These are phyloP conservation scores for Nectriaceae sp. DNA, from an alignment of 2,329 filamentous ascomycete genomes.

Conservation along the genomic window DNA sequence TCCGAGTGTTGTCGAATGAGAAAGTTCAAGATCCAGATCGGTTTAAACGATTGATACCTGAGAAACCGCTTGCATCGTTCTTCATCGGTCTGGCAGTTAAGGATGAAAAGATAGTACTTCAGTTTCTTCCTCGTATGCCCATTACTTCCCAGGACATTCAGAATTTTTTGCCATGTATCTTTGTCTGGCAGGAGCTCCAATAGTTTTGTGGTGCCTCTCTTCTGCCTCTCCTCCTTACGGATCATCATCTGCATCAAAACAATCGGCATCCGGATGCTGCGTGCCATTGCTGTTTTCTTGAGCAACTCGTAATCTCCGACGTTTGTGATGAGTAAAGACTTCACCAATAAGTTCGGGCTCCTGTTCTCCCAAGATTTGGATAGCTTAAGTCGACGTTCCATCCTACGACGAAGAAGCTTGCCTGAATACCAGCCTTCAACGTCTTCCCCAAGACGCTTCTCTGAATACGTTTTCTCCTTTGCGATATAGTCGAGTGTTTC, in stretches of 20 bases:
- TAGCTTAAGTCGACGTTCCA: constrained; percentile 22
- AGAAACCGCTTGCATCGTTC: constrained; percentile 35
- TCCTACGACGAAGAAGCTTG: constrained; percentile 5
- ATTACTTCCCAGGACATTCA: constrained; percentile 18
- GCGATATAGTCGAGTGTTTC: too few species aligned
- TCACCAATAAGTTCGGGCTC: constrained; percentile 27
- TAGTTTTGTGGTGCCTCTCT: constrained; percentile 16
- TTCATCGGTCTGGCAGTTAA: constrained; percentile 32
- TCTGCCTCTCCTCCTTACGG: constrained; percentile 20
- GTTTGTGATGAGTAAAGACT: constrained; percentile 17
- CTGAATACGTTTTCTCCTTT: too few species aligned
- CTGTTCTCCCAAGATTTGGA: constrained; percentile 23
- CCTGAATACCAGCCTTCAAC: neutral
- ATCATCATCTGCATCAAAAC: constrained; percentile 36
- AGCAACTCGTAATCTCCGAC: constrained; percentile 9
- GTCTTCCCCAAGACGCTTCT: too few species aligned
- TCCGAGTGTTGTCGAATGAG: constrained; percentile 29
- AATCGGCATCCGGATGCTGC: constrained; percentile 30
- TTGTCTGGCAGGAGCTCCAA: constrained; percentile 27
- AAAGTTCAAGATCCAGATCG: constrained; percentile 34
- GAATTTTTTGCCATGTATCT: constrained; percentile 23
- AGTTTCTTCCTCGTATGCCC: constrained; percentile 24
- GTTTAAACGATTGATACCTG: constrained; percentile 22
- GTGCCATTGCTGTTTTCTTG: constrained; percentile 23
- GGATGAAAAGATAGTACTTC: constrained; percentile 29